phyloP scores from a whole-genome alignment of 108 stramenopile species.

The Cyclotella cryptica region DNA sequence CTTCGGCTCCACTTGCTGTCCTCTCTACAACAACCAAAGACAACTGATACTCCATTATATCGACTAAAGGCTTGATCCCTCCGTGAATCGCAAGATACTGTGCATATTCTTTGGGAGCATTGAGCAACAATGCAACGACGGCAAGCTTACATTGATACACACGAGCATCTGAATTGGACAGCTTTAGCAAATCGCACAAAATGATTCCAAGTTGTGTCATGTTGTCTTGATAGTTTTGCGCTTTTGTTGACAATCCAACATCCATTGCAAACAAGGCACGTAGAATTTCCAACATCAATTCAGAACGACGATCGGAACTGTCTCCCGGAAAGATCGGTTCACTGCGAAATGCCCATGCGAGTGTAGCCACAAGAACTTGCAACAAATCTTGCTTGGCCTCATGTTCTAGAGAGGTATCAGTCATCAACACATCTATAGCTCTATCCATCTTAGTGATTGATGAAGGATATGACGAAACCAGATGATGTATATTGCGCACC shows the following conservation, averaged over 20 bases:
- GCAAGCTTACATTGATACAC: conserved; percentile 65
- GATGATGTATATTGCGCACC: conserved; percentile 70
- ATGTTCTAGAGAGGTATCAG: background rate
- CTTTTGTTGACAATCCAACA: conserved; percentile 41
- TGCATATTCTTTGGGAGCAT: conserved; percentile 57
- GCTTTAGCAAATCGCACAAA: conserved; percentile 34
- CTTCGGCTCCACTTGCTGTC: conserved; percentile 38
- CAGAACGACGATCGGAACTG: conserved; percentile 59
- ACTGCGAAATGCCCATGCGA: conserved; percentile 45
- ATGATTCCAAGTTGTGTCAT: conserved; percentile 44
- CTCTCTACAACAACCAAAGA: conserved; percentile 57
- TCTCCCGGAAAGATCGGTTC: conserved; percentile 56
- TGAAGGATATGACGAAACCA: conserved; percentile 56
- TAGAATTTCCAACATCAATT: conserved; percentile 70
- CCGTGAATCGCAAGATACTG: conserved; percentile 42
- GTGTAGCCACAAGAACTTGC: conserved; percentile 45
- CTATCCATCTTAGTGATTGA: conserved; percentile 47
- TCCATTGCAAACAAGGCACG: conserved; percentile 68
- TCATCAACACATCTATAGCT: conserved; percentile 26
- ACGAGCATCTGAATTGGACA: conserved; percentile 41
- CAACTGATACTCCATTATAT: conserved; percentile 62
- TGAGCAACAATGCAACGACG: conserved; percentile 67
- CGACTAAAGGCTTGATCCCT: conserved; percentile 46
- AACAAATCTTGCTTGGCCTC: conserved; percentile 36
- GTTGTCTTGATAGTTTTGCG: conserved; percentile 24